Percentiles rank a stretch among this genome's conserved stretches.
phyloP scores from a whole-genome alignment of 768 basidiomycete species.

The Lyophyllum shimeji region DNA sequence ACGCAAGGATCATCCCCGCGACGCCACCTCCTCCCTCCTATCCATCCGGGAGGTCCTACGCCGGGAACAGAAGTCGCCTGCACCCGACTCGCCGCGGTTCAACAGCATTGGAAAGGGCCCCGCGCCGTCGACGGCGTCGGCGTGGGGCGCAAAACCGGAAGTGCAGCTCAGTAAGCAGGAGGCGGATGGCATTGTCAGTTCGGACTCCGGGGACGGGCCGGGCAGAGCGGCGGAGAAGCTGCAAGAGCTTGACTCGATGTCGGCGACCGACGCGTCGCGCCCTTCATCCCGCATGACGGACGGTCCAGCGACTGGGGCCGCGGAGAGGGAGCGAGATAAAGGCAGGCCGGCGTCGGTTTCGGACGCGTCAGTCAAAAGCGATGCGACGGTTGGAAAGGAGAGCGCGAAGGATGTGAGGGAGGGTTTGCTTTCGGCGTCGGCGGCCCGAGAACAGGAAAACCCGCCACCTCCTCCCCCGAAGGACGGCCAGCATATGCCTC shows the following conservation, averaged over 20 bases:
- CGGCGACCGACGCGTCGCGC: constrained; percentile 23
- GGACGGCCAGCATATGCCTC: constrained; percentile 8
- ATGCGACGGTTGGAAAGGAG: constrained; percentile 33
- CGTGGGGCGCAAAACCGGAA: constrained; percentile 54
- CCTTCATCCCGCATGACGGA: not conserved
- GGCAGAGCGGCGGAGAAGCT: constrained; percentile 49
- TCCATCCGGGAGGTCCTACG: constrained; percentile 64
- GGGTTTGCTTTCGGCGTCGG: not conserved
- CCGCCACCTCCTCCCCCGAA: constrained; percentile 28
- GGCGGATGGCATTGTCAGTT: constrained; percentile 48
- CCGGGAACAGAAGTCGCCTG: constrained; percentile 51
- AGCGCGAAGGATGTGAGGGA: constrained; percentile 6
- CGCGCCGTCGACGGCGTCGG: constrained; percentile 43
- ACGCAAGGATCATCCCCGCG: constrained; percentile 63
- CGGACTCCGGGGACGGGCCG: constrained; percentile 35
- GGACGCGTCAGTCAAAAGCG: constrained; percentile 37
- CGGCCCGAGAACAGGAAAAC: not conserved
- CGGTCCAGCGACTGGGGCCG: not conserved
- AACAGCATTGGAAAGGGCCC: constrained; percentile 12
- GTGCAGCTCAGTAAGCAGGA: constrained; percentile 51
- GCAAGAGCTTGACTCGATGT: constrained; percentile 38
- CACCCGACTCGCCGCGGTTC: constrained; percentile 9
- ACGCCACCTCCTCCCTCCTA: constrained; percentile 49
- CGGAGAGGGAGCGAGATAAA: constrained; percentile 30
- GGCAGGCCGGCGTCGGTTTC: constrained; percentile 42